Conservation (phyloP, 345 rosid genomes). For the Microcos paniculata region DNA sequence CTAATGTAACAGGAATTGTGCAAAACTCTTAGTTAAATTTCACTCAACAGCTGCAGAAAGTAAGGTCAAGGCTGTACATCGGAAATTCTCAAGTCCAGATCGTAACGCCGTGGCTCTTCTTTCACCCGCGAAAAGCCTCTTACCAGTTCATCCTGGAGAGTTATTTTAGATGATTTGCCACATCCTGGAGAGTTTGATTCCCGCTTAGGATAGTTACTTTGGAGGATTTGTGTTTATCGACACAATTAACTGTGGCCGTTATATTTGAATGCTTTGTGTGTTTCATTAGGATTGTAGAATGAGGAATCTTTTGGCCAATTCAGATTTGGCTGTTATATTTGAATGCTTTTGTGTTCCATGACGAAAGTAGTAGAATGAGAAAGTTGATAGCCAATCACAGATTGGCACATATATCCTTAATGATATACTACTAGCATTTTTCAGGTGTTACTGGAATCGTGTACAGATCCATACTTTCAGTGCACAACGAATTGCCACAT, state of each 20-base stretch:
- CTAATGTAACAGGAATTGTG: constrained; percentile 53
- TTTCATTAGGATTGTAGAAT: not conserved
- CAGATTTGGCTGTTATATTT: not conserved
- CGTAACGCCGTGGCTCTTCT: constrained; percentile 62
- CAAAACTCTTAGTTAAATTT: constrained; percentile 50
- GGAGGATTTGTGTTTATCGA: too few species aligned
- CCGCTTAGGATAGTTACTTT: not conserved
- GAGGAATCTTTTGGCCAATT: too few species aligned
- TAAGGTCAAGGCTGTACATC: constrained; percentile 59
- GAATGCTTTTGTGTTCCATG: not conserved
- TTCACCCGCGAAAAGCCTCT: constrained; percentile 50
- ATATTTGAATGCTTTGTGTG: not conserved
- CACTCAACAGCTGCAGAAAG: constrained; percentile 61
- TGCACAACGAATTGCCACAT: too few species aligned
- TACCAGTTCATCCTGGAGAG: not conserved
- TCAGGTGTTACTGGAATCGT: too few species aligned
- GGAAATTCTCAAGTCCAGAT: constrained; percentile 59
- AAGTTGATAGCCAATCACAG: too few species aligned
- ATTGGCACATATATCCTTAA: too few species aligned
- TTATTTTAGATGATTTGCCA: not conserved
- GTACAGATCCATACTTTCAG: too few species aligned
- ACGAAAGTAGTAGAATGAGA: too few species aligned
- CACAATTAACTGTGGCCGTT: not conserved
- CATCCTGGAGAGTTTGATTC: not conserved
- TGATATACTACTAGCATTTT: too few species aligned